phyloP scores from a whole-genome alignment of 768 basidiomycete genomes.

The Termitomyces sp. region DNA sequence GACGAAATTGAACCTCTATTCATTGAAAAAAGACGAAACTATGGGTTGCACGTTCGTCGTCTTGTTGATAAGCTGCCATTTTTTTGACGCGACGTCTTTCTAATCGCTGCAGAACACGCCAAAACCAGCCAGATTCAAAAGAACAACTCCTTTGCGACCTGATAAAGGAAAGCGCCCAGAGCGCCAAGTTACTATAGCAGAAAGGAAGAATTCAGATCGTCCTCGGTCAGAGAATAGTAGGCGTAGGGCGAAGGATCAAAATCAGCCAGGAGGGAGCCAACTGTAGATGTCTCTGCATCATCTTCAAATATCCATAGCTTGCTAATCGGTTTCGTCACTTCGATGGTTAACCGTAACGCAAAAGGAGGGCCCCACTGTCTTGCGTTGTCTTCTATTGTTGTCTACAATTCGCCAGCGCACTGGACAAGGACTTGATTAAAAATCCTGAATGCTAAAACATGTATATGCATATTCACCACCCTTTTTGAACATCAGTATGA shows the following conservation, averaged over 20 bases:
- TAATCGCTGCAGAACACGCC: not conserved
- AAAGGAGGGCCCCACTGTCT: not conserved
- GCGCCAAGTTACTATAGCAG: slow-evolving; percentile 1
- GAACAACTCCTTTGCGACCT: not conserved
- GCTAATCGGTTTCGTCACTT: not conserved
- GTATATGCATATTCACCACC: not conserved
- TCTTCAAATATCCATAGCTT: not conserved
- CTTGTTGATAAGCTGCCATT: not conserved
- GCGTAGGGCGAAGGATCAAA: not conserved
- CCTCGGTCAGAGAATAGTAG: not conserved
- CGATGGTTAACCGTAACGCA: not conserved
- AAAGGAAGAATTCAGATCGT: not conserved
- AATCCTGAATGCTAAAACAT: not conserved
- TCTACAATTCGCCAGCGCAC: not conserved
- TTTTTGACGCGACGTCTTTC: not conserved
- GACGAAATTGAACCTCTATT: slow-evolving; percentile 9
- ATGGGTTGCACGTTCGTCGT: slow-evolving; percentile 6
- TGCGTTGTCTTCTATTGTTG: not conserved
- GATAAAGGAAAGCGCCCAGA: slow-evolving; percentile 1
- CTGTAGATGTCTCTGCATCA: not conserved
- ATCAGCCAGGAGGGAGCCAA: not conserved
- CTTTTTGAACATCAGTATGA: not conserved
- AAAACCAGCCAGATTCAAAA: slow-evolving; percentile 2
- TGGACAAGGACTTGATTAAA: too few relatives aligned
- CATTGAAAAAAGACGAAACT: not conserved